Base-by-base conservation (phyloP, 176 grass and related monocot species). In the Oropetium thomaeum region DNA sequence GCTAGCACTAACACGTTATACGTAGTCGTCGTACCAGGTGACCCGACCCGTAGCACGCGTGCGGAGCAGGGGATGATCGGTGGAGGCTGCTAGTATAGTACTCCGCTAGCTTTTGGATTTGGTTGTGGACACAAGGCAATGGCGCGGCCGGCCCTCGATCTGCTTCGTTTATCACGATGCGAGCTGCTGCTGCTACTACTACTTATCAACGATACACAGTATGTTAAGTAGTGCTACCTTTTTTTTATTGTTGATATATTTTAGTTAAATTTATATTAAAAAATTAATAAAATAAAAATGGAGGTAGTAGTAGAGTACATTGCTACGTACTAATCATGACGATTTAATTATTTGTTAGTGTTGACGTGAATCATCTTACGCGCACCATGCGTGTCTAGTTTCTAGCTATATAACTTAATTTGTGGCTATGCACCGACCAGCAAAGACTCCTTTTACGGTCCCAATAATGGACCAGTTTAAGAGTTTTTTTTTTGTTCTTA, bases 371-470 rank as follows among this genome's bases (percentile, higher is more conserved):
- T 63, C 29, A 63, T n/a, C 17, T 40, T 23, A 52, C 42, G 44
- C 45, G 49, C 42, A n/a, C 37, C 37, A 12, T 52, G 67, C 67
- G 7, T 30, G 20, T 22, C 8, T n/a, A n/a, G n/a, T n/a, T n/a
- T n/a, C n/a, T n/a, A n/a, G n/a, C n/a, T n/a, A n/a, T n/a, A n/a
- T n/a, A n/a, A n/a, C n/a, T n/a, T n/a, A n/a, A n/a, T n/a, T n/a
- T n/a, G n/a, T n/a, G n/a, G n/a, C n/a, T n/a, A n/a, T n/a, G 23
- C 37, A 68, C 65, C 65, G 65, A 67, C 63, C 63, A 27, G 35
- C 37, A 25, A n/a, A n/a, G 37, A 3, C 20, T 38, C 62, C 33
- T 13, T 65, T 25, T 41, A 26, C 23, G 20, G 20, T 37, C 35
- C 10, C 49, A 65, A 39, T 23, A 51, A 7, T 51, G 37, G 11